Evolutionary conservation across 352 stramenopile genomes (phyloP).

Genomic region (Pythium dissotocum): DNA sequence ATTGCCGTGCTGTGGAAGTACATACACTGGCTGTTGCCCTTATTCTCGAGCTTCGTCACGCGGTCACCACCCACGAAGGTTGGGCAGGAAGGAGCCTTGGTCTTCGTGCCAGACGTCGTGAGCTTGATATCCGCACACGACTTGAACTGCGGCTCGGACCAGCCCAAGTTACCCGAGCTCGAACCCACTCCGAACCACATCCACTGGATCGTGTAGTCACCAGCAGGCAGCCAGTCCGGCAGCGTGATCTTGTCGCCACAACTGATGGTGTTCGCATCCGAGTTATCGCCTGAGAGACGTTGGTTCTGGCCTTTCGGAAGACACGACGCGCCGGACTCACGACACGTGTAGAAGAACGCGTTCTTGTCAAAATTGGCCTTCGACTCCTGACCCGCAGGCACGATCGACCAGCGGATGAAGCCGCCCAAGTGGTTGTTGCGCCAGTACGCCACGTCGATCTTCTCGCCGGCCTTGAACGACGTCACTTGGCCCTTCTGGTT

Average conservation of each 20-base stretch:
- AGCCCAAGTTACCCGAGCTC: constrained; percentile 48
- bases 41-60: constrained; percentile 43
- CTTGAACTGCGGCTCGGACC: constrained; percentile 30
- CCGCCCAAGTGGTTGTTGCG: constrained; percentile 54
- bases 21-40: constrained; percentile 40
- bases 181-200: constrained; percentile 48
- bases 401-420: constrained; percentile 55
- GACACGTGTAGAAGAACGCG: constrained; percentile 54
- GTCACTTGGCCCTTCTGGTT: constrained; percentile 31
- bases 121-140: constrained; percentile 54
- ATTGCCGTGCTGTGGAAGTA: constrained; percentile 57
- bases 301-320: constrained; percentile 38
- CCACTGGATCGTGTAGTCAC: constrained; percentile 60
- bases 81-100: constrained; percentile 31
- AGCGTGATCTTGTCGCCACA: constrained; percentile 51
- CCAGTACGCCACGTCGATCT: constrained; percentile 35
- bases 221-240: constrained; percentile 39
- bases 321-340: constrained; percentile 43
- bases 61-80: constrained; percentile 46
- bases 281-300: constrained; percentile 29
- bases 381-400: constrained; percentile 29
- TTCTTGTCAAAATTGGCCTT: constrained; percentile 45
- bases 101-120: constrained; percentile 32
- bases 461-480: constrained; percentile 40
- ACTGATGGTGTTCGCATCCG: constrained; percentile 34